Evolutionary conservation across 805 yeast genomes (phyloP).

Genomic region (Jamesozyma piceae): DNA sequence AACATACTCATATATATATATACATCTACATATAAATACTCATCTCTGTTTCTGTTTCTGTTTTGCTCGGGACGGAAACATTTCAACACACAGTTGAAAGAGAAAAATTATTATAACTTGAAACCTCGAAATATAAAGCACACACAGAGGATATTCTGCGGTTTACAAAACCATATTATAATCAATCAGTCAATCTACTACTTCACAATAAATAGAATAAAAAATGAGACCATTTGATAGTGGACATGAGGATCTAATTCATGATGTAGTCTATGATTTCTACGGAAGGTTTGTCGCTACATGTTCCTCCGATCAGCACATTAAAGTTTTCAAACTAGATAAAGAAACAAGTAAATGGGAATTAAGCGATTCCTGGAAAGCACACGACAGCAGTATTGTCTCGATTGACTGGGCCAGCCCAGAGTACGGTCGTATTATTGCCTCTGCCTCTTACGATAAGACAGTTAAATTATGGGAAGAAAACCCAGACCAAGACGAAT

Average conservation of each 20-base stretch:
- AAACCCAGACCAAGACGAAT: constrained; percentile 61
- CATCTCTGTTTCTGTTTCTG: too few species aligned
- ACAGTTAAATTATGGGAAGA: constrained; percentile 90
- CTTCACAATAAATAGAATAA: too few species aligned
- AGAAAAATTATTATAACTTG: too few species aligned
- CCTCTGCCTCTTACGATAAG: constrained; percentile 83
- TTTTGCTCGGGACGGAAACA: too few species aligned
- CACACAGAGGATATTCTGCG: too few species aligned
- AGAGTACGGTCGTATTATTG: constrained; percentile 78
- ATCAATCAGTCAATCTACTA: too few species aligned
- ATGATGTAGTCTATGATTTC: constrained; percentile 84
- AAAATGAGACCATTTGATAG: constrained; percentile 65
- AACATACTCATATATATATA: too few species aligned
- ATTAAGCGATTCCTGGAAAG: constrained; percentile 83
- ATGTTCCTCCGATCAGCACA: constrained; percentile 88
- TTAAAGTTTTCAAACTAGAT: constrained; percentile 77
- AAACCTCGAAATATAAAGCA: too few species aligned
- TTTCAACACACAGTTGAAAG: too few species aligned
- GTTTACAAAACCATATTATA: too few species aligned
- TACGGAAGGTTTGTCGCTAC: constrained; percentile 91
- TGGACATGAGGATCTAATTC: constrained; percentile 87
- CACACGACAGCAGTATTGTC: constrained; percentile 84
- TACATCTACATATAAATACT: too few species aligned
- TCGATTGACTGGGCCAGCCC: constrained; percentile 90
- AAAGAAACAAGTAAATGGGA: constrained; percentile 58